A percentile compares a stretch with the other conserved stretches of the same genome.
Evolutionary conservation across 192 early-diverging fungal genomes (phyloP).

Genomic region (Rhizophagus clarus): DNA sequence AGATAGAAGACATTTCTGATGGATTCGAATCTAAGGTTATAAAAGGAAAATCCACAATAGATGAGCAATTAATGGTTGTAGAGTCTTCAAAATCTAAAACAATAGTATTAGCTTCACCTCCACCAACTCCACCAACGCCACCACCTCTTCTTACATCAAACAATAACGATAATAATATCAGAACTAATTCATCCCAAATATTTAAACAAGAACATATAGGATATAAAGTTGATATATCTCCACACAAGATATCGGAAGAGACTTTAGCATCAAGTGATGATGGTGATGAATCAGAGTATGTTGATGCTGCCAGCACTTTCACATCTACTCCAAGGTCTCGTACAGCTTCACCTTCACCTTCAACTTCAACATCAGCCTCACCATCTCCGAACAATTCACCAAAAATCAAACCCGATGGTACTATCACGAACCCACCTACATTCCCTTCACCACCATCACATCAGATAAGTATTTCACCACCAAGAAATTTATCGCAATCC

Average conservation of each 20-base stretch:
- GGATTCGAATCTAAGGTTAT: not conserved
- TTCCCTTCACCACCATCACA: not conserved
- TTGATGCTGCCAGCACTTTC: constrained; percentile 15
- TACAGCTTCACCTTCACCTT: constrained; percentile 22
- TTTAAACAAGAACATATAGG: not conserved
- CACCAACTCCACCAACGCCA: constrained; percentile 21
- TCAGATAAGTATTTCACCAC: not conserved
- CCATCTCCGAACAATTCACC: constrained; percentile 2
- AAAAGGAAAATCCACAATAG: constrained; percentile 7
- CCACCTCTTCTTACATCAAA: not conserved
- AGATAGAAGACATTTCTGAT: constrained; percentile 21
- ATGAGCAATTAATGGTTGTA: constrained; percentile 8
- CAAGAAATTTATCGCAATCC: not conserved
- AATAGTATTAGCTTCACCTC: constrained; percentile 24
- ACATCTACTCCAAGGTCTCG: constrained; percentile 8
- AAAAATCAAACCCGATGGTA: constrained; percentile 25
- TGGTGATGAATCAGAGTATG: constrained; percentile 23
- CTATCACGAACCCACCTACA: not conserved
- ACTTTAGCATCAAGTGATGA: constrained; percentile 15
- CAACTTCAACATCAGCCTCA: not conserved
- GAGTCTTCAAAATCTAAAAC: constrained; percentile 31
- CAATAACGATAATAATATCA: not conserved
- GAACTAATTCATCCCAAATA: not conserved
- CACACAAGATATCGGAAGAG: not conserved
- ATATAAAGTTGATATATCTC: constrained; percentile 1